Percentiles rank a stretch among this genome's conserved stretches.
These are phyloP conservation scores for Antitrichia curtipendula DNA, from an alignment of 225 moss, liverwort and hornwort genomes.

Conservation along the genomic window DNA sequence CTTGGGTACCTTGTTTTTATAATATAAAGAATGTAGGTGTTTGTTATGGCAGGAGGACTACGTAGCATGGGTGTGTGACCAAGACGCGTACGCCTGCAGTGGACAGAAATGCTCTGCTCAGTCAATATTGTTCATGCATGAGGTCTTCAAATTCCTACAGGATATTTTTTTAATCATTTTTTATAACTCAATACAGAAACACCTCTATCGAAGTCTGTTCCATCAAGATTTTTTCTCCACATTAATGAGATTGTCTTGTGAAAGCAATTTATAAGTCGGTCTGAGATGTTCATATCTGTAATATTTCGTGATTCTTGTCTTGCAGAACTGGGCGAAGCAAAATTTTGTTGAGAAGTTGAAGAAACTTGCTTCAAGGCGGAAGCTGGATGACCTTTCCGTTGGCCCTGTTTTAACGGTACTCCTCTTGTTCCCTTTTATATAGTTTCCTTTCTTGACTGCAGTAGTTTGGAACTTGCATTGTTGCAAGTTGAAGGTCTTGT, in stretches of 20 bases:
- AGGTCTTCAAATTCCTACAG: conserved; percentile 31
- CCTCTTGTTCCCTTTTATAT: neutral
- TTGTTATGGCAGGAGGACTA: conserved; percentile 67
- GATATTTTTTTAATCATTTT: neutral
- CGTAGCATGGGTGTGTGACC: conserved; percentile 93
- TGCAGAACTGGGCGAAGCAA: conserved; percentile 75
- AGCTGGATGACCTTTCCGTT: conserved; percentile 80
- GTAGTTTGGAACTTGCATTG: neutral
- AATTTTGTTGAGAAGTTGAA: conserved; percentile 70
- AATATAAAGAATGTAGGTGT: neutral
- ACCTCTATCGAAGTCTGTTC: neutral
- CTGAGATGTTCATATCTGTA: neutral
- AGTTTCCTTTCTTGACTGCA: neutral
- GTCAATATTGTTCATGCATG: conserved; percentile 90
- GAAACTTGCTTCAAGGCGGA: conserved; percentile 56
- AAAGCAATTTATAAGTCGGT: neutral
- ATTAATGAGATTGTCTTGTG: neutral
- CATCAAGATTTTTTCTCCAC: neutral
- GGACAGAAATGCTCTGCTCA: conserved; percentile 99
- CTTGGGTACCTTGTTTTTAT: neutral
- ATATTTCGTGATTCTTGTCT: neutral
- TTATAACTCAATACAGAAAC: neutral
- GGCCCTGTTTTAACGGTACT: conserved; percentile 87
- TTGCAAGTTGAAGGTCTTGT: neutral
- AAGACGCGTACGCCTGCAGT: conserved; percentile 98